Evolutionary conservation across 192 early-diverging fungal genomes (phyloP).

Genomic region (Allomyces arbusculus): DNA sequence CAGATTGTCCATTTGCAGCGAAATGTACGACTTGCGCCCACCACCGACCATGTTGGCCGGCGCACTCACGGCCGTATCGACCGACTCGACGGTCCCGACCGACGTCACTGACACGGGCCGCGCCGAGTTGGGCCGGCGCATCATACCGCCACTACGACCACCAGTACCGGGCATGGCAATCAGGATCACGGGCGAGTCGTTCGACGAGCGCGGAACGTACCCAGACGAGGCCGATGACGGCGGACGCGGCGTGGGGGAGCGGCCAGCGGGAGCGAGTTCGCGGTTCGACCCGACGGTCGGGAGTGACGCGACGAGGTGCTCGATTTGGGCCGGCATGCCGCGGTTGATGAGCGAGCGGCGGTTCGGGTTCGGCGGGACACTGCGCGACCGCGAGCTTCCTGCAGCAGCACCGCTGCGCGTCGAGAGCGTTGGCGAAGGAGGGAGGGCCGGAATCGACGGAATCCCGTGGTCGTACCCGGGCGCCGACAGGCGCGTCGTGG

Average conservation of each 20-base stretch:
- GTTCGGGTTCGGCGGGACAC: neutral
- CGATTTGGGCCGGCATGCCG: neutral
- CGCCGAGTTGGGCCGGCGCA: neutral
- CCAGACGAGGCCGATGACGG: neutral
- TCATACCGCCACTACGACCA: too few species aligned
- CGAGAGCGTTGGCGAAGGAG: neutral
- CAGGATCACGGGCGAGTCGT: too few species aligned
- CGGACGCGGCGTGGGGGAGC: neutral
- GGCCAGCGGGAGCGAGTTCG: neutral
- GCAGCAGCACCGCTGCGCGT: neutral
- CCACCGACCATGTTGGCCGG: neutral
- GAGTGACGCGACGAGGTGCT: neutral
- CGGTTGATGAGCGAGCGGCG: neutral
- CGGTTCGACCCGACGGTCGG: neutral
- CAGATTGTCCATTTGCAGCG: neutral
- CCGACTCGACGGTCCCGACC: neutral
- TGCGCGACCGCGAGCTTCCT: neutral
- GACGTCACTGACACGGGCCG: neutral
- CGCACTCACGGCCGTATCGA: neutral
- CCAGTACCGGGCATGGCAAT: too few species aligned
- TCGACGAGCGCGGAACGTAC: neutral
- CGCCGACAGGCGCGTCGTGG: too few species aligned
- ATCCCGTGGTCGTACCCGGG: too few species aligned
- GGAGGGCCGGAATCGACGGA: neutral
- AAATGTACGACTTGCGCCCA: neutral